phyloP scores from a whole-genome alignment of 306 rosid species.

The Spatholobus suberectus region DNA sequence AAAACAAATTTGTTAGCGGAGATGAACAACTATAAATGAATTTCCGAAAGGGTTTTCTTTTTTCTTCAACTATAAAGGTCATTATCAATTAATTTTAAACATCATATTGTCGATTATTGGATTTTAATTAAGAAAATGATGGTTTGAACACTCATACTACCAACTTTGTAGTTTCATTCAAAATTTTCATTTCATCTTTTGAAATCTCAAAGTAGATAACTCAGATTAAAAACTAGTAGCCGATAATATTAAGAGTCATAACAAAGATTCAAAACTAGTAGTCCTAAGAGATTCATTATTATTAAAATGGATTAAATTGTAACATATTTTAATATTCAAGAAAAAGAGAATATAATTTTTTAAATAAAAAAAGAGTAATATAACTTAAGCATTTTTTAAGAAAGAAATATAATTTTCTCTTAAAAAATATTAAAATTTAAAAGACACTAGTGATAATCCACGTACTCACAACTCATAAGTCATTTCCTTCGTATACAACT shows the following conservation, averaged over 20 bases:
- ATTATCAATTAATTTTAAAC: neutral
- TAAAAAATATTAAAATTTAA: neutral
- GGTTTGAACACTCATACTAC: neutral
- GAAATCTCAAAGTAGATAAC: neutral
- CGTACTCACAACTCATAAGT: neutral
- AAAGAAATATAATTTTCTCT: neutral
- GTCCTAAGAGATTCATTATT: neutral
- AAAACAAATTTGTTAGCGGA: neutral
- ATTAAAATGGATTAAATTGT: neutral
- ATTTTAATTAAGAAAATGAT: neutral
- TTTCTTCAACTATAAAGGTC: neutral
- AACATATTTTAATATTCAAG: neutral
- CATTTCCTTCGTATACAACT: neutral
- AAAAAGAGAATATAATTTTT: neutral
- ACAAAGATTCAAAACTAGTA: neutral
- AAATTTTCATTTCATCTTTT: neutral
- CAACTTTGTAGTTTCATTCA: neutral
- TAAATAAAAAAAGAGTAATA: neutral
- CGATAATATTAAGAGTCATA: neutral
- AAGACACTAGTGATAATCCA: neutral
- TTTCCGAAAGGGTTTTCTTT: neutral
- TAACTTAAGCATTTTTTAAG: neutral
- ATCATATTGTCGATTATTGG: neutral
- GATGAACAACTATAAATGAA: neutral
- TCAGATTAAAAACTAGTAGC: neutral